These are phyloP conservation scores for Corrigiola litoralis DNA, from an alignment of 179 eudicot genomes.

Conservation along the genomic window DNA sequence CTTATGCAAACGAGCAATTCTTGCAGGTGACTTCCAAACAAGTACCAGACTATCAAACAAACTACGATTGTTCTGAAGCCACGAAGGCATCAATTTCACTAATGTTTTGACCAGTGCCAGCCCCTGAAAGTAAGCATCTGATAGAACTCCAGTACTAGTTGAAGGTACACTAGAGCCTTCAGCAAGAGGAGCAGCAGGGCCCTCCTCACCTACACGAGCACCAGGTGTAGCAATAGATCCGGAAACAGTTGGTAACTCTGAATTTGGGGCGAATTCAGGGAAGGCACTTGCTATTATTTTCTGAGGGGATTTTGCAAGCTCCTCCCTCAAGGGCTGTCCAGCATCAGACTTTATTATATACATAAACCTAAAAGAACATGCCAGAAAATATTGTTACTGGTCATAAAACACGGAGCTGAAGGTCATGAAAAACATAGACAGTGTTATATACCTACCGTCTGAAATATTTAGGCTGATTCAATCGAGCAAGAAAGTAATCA, in stretches of 20 bases:
- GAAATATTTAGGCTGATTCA: constrained; percentile 84
- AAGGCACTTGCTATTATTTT: constrained; percentile 81
- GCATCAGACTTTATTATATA: constrained; percentile 94
- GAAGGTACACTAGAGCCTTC: constrained; percentile 55
- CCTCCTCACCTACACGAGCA: constrained; percentile 50
- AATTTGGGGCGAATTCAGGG: constrained; percentile 55
- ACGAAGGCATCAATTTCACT: constrained; percentile 88
- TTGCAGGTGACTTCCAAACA: constrained; percentile 91
- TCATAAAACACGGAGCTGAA: not conserved
- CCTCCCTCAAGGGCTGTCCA: constrained; percentile 95
- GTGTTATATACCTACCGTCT: constrained; percentile 49
- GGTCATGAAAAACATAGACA: too few relatives aligned
- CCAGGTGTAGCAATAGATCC: constrained; percentile 47
- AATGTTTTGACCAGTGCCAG: constrained; percentile 76
- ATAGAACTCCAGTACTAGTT: constrained; percentile 33
- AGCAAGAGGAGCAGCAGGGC: constrained; percentile 42
- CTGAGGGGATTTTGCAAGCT: constrained; percentile 92
- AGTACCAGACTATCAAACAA: constrained; percentile 80
- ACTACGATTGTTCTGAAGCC: constrained; percentile 80
- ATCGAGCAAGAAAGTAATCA: constrained; percentile 94
- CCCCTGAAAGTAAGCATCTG: constrained; percentile 95
- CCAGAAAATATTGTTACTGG: not conserved
- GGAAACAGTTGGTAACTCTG: constrained; percentile 50
- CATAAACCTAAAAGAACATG: constrained; percentile 62
- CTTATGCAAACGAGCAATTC: constrained; percentile 77